A percentile compares a stretch with the other conserved stretches of the same genome.
phyloP scores from a whole-genome alignment of 257 asterid species.

The Agastache rugosa region DNA sequence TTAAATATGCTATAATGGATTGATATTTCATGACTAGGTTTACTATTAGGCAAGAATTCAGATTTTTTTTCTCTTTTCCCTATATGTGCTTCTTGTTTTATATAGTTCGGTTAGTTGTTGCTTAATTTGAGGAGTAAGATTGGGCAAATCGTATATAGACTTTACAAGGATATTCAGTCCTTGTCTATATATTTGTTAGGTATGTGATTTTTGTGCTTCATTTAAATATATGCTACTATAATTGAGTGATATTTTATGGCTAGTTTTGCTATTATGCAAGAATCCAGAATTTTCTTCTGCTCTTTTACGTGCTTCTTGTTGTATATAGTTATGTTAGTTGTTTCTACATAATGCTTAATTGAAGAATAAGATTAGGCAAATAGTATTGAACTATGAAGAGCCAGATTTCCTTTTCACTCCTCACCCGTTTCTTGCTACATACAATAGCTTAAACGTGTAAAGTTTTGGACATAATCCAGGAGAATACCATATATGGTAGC shows the following conservation, averaged over 20 bases:
- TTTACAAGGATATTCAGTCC: not conserved
- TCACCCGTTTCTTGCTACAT: not conserved
- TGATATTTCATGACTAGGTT: not conserved
- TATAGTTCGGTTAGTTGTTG: not conserved
- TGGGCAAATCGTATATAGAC: not conserved
- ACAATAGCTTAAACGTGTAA: not conserved
- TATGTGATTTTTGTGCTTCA: no score
- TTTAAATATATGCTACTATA: no score
- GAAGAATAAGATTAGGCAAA: not conserved
- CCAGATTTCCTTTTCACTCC: not conserved
- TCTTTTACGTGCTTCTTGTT: not conserved
- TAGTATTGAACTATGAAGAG: not conserved
- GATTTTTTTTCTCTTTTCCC: not conserved
- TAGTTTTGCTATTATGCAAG: no score
- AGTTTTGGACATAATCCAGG: slow-evolving; percentile 46
- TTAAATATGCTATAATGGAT: not conserved
- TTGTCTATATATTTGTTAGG: not conserved
- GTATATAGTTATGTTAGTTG: not conserved
- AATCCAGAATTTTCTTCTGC: no score
- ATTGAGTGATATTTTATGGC: no score
- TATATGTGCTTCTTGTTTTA: not conserved
- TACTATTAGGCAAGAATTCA: not conserved
- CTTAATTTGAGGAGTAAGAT: not conserved
- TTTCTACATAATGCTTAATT: not conserved
- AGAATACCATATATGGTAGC: slow-evolving; percentile 91